These are phyloP conservation scores for Starmerella kuoi DNA, from an alignment of 805 yeast species.

Conservation along the genomic window DNA sequence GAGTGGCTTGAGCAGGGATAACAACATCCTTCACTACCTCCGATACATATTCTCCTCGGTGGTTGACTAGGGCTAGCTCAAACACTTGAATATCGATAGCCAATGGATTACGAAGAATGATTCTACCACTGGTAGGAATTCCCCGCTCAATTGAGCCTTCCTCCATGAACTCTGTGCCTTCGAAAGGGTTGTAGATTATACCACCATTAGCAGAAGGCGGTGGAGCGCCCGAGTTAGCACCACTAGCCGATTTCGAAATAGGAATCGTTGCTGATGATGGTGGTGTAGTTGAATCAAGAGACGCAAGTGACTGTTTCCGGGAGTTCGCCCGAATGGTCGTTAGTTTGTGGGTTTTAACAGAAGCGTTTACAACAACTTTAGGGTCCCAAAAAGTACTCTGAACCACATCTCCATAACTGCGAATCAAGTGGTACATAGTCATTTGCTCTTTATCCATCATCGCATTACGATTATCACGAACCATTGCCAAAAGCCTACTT, in stretches of 20 bases:
- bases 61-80: slow-evolving; percentile 24
- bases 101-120: slow-evolving; percentile 67
- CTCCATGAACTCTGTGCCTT: slow-evolving; percentile 21
- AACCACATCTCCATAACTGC: slow-evolving; percentile 22
- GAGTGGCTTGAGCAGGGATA: slow-evolving; percentile 24
- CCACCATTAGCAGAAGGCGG: slow-evolving; percentile 3
- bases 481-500: slow-evolving; percentile 14
- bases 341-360: slow-evolving; percentile 16
- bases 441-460: slow-evolving; percentile 17
- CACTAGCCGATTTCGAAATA: neutral
- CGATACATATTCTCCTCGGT: slow-evolving; percentile 18
- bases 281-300: no score
- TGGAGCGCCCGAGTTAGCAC: neutral
- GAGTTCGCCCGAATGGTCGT: slow-evolving; percentile 7
- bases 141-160: slow-evolving; percentile 39
- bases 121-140: slow-evolving; percentile 47
- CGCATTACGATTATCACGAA: neutral
- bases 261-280: no score
- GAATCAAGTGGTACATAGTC: slow-evolving; percentile 18
- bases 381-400: slow-evolving; percentile 61
- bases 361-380: slow-evolving; percentile 42
- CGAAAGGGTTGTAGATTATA: slow-evolving; percentile 42
- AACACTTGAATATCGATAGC: slow-evolving; percentile 55
- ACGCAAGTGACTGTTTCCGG: neutral
- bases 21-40: slow-evolving; percentile 21